Percentiles rank a stretch among this genome's conserved stretches.
Evolutionary conservation across 1,284 basidiomycete genomes (phyloP).

Genomic region (Leccinum subspadiceum): DNA sequence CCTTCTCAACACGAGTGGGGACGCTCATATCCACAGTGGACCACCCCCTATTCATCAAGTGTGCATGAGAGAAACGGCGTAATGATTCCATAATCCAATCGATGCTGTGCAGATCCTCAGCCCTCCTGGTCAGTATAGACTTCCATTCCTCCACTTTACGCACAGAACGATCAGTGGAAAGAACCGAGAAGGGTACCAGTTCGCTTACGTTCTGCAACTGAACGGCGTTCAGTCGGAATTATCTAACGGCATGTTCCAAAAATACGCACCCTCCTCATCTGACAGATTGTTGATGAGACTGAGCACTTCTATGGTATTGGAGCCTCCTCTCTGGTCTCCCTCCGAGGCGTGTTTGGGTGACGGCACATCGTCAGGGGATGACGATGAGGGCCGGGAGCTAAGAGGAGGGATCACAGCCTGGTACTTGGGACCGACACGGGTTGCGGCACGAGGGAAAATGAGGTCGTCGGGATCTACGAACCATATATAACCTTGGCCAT

Average conservation of each 20-base stretch:
- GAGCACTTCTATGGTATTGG: conserved; percentile 71
- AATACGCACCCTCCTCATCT: conserved; percentile 58
- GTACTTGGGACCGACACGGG: conserved; percentile 83
- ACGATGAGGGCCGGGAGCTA: conserved; percentile 28
- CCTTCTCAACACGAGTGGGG: conserved; percentile 59
- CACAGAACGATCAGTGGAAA: conserved; percentile 11
- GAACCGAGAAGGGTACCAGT: not conserved
- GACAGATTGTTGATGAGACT: conserved; percentile 62
- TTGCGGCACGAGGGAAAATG: conserved; percentile 90
- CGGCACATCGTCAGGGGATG: conserved; percentile 36
- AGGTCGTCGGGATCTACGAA: conserved; percentile 84
- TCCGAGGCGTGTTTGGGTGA: conserved; percentile 7
- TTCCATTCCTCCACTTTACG: conserved; percentile 61
- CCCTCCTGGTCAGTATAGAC: conserved; percentile 47
- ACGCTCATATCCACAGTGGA: conserved; percentile 62
- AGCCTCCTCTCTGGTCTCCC: conserved; percentile 65
- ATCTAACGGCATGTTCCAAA: conserved; percentile 16
- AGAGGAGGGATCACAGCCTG: conserved; percentile 65
- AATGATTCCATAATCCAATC: conserved; percentile 77
- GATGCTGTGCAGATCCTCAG: conserved; percentile 53
- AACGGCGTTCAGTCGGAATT: conserved; percentile 17
- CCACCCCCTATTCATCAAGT: conserved; percentile 51
- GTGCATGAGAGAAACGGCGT: conserved; percentile 64
- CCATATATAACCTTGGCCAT: conserved; percentile 25
- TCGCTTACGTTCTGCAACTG: conserved; percentile 31